phyloP scores from a whole-genome alignment of 371 early-diverging fungal species.

The Actinomortierella ambigua region DNA sequence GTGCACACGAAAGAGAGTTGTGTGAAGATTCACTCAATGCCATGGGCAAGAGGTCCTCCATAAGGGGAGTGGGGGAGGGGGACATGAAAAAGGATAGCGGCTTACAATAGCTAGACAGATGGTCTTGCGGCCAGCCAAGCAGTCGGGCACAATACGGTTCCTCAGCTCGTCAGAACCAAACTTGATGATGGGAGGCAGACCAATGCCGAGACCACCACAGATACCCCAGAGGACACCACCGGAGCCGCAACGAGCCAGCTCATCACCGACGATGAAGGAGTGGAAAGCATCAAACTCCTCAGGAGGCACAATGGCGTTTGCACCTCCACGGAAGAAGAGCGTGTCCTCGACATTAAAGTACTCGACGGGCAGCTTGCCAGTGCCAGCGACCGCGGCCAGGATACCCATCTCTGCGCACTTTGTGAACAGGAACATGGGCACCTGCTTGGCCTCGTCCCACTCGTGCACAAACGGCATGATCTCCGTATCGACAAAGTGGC shows the following conservation, averaged over 20 bases:
- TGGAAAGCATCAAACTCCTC: conserved; percentile 81
- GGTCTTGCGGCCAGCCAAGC: conserved; percentile 74
- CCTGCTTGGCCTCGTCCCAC: conserved; percentile 85
- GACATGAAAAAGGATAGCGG: too few relatives aligned
- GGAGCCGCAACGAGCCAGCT: conserved; percentile 83
- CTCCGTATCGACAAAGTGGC: conserved; percentile 82
- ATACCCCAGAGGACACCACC: conserved; percentile 89
- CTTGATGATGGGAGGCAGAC: conserved; percentile 83
- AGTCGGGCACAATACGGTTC: conserved; percentile 70
- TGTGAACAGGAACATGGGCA: conserved; percentile 69
- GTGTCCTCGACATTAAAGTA: conserved; percentile 39
- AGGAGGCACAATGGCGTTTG: conserved; percentile 52
- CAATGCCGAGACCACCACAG: conserved; percentile 71
- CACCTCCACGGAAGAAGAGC: conserved; percentile 38
- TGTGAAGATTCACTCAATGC: too few relatives aligned
- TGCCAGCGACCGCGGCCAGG: conserved; percentile 67
- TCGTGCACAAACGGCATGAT: conserved; percentile 82
- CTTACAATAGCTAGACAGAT: conserved; percentile 71
- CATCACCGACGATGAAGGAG: conserved; percentile 77
- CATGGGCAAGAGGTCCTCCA: too few relatives aligned
- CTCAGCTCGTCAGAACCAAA: conserved; percentile 75
- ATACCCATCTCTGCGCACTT: conserved; percentile 80
- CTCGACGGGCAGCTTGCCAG: conserved; percentile 37
- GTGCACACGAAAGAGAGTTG: too few relatives aligned
- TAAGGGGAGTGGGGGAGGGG: too few relatives aligned